Evolutionary conservation across 164 flowering plant species (phyloP), one percentile per base, ranked within the genome.

Genomic region (Magnolia kwangsiensis): DNA sequence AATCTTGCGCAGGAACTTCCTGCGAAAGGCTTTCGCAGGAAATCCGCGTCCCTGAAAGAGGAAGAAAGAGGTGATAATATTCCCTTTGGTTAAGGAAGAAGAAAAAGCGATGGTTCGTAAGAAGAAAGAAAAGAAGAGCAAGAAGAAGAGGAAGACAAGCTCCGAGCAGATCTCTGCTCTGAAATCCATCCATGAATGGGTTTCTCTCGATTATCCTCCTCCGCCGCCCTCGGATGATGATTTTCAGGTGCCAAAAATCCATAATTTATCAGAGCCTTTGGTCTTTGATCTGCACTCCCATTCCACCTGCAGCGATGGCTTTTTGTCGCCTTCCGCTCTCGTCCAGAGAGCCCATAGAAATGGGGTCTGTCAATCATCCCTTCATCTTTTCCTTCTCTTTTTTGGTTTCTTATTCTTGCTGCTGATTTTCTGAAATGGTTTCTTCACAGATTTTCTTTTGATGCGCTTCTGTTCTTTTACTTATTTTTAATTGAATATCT

Each of bases 221-320:
- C 8, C 83, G 2, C 8, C 61, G 13, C 13, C 61, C 18, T 55
- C 18, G 61, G 61, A 73, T 50, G 85, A 79, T 51, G 88, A 85
- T 77, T 93, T 83, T 77, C 88, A 81, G 66, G 86, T 88, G 29
- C 84, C 74, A 55, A 75, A 51, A 37, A 71, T 77, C 31, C 55
- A 13, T 1, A 77, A 66, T 65, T 71, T 72, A 24, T 75, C 76
- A 1, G 88, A 88, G 19, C 89, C 85, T 73, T 51, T 91, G 71
- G 86, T 91, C 51, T 94, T 96, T 73, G 99, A 96, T 74, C 83
- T 93, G 86, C 99, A 96, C 75, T 91, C 90, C 9, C 99, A 96
- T 84, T 83, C 98, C 7, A 89, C 74, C 69, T 86, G 83, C 80
- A 96, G 98, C 82, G 99, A 96, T 89, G 99, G 99, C 70, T 92